These are phyloP conservation scores for Ganoderma sp. DNA, from an alignment of 1,284 basidiomycete species.

Conservation along the genomic window DNA sequence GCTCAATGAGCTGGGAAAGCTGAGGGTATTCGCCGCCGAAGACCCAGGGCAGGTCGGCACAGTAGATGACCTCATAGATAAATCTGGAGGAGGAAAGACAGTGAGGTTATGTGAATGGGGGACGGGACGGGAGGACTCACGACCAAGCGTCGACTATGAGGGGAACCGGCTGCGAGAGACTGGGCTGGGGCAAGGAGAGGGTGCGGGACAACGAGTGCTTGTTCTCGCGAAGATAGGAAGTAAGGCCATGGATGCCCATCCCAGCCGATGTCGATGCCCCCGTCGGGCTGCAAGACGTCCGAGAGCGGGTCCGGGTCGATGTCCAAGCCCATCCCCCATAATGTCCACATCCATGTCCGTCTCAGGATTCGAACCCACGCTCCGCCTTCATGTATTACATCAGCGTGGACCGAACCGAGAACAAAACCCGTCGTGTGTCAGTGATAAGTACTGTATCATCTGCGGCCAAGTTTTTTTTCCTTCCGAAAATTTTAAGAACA, in stretches of 20 bases:
- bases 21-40: slow-evolving; percentile 83
- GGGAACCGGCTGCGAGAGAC: slow-evolving; percentile 22
- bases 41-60: slow-evolving; percentile 77
- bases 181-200: slow-evolving; percentile 43
- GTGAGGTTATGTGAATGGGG: not conserved
- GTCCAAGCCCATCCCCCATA: not conserved
- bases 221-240: slow-evolving; percentile 80
- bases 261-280: not conserved
- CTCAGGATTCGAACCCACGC: not conserved
- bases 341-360: not conserved
- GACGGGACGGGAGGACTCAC: slow-evolving; percentile 56
- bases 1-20: slow-evolving; percentile 58
- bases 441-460: too few species aligned
- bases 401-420: not conserved
- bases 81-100: slow-evolving; percentile 57
- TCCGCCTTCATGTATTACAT: not conserved
- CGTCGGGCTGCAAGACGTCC: slow-evolving; percentile 13
- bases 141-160: slow-evolving; percentile 89
- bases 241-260: slow-evolving; percentile 86
- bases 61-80: slow-evolving; percentile 74
- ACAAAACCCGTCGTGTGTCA: too few species aligned
- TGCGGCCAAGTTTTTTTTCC: too few species aligned
- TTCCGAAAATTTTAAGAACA: too few species aligned
- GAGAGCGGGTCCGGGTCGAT: not conserved
- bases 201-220: slow-evolving; percentile 63